Percentiles rank a stretch among this genome's conserved stretches.
These are phyloP conservation scores for Candida methanosorbosa DNA, from an alignment of 805 yeast species.

Conservation along the genomic window DNA sequence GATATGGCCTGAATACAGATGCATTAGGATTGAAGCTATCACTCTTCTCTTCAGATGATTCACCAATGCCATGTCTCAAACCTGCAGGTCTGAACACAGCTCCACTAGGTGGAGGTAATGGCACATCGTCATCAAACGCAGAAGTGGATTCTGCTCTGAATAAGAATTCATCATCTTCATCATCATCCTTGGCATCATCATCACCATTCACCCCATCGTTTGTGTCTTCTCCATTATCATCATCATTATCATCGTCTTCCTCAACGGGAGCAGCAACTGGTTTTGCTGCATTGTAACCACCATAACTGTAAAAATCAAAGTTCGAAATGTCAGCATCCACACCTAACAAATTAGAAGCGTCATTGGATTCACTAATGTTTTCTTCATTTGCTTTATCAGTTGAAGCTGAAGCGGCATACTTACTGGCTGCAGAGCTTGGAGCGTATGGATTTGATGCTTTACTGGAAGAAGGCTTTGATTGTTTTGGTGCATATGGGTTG, in stretches of 20 bases:
- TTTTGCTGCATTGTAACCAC: slow-evolving; percentile 21
- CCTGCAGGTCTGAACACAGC: not conserved
- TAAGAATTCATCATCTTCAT: slow-evolving; percentile 20
- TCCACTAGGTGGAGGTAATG: slow-evolving; percentile 1
- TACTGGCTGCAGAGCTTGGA: too few species aligned
- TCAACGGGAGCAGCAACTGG: slow-evolving; percentile 1
- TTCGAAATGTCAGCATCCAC: not conserved
- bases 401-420: too few species aligned
- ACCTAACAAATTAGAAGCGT: not conserved
- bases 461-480: not conserved
- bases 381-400: too few species aligned
- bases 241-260: slow-evolving; percentile 2
- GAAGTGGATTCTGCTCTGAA: not conserved
- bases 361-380: not conserved
- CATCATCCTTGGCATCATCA: slow-evolving; percentile 35
- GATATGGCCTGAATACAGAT: not conserved
- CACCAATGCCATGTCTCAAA: not conserved
- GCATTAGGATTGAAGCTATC: not conserved
- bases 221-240: slow-evolving; percentile 15
- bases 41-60: too few species aligned
- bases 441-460: slow-evolving; percentile 15
- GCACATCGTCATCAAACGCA: not conserved
- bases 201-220: slow-evolving; percentile 12
- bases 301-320: slow-evolving; percentile 21
- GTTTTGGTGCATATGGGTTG: slow-evolving; percentile 1